A percentile compares a stretch with the other conserved stretches of the same genome.
Conservation (phyloP, 1,284 basidiomycete species). For the Naganishia liquefaciens region DNA sequence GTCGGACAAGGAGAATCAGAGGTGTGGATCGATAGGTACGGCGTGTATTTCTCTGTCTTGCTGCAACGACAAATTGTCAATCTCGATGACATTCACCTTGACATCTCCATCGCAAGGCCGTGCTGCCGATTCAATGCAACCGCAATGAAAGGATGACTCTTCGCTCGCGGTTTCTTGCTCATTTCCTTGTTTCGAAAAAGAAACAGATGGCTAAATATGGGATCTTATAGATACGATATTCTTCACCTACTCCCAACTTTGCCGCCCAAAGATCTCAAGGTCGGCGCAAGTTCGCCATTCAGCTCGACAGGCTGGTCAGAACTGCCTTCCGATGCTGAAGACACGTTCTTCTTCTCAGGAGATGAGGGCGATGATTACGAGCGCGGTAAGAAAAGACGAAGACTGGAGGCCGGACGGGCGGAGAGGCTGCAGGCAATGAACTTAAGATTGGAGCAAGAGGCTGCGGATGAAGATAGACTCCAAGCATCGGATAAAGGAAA, state of each 20-base stretch:
- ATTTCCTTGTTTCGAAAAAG: not conserved
- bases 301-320: constrained; percentile 66
- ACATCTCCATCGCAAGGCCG: too few relatives aligned
- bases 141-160: too few relatives aligned
- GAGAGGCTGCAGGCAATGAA: constrained; percentile 64
- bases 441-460: constrained; percentile 40
- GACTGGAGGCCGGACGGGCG: constrained; percentile 64
- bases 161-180: not conserved
- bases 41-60: constrained; percentile 6
- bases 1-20: constrained; percentile 35
- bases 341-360: constrained; percentile 71
- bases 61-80: not conserved
- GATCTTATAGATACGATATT: constrained; percentile 67
- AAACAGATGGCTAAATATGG: constrained; percentile 24
- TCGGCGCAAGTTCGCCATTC: constrained; percentile 30
- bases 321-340: constrained; percentile 76
- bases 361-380: constrained; percentile 62
- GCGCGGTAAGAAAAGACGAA: constrained; percentile 64
- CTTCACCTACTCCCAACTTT: constrained; percentile 66
- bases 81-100: constrained; percentile 6
- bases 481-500: constrained; percentile 39
- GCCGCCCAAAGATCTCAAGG: constrained; percentile 28
- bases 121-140: not conserved
- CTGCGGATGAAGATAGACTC: constrained; percentile 54
- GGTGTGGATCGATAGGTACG: constrained; percentile 68